Percentiles rank a stretch among this genome's conserved stretches.
Conservation (phyloP, 2,329 filamentous ascomycete species). For the Venturiaceae sp. region DNA sequence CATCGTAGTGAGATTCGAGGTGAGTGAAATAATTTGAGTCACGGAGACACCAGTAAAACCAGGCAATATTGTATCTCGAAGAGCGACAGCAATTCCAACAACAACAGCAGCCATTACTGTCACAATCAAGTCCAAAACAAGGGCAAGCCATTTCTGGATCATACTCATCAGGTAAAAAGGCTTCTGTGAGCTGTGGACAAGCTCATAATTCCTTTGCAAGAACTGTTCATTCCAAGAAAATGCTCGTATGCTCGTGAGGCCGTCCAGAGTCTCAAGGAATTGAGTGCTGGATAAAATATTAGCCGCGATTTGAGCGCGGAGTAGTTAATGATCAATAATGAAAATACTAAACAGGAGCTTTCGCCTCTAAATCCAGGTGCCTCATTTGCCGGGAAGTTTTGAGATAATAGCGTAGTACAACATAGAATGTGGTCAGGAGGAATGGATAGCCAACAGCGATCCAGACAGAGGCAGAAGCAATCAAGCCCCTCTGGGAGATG, state of each 20-base stretch:
- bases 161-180: neutral
- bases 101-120: neutral
- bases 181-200: neutral
- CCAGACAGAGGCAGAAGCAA: neutral
- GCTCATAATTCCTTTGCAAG: too few relatives aligned
- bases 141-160: neutral
- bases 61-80: neutral
- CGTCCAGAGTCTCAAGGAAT: neutral
- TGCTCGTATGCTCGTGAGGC: neutral
- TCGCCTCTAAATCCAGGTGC: slow-evolving; percentile 43
- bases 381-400: slow-evolving; percentile 38
- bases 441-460: slow-evolving; percentile 21
- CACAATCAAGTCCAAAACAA: neutral
- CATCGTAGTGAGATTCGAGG: neutral
- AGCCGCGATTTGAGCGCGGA: neutral
- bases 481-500: too few relatives aligned
- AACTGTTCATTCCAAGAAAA: neutral
- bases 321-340: neutral
- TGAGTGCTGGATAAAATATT: neutral
- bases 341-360: slow-evolving; percentile 36
- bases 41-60: neutral
- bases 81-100: neutral
- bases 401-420: slow-evolving; percentile 37
- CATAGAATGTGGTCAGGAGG: slow-evolving; percentile 25
- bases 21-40: neutral